Percentiles rank a stretch among this genome's conserved stretches.
phyloP scores from a whole-genome alignment of 2,329 filamentous ascomycete species.

The Monosporascus sp. region DNA sequence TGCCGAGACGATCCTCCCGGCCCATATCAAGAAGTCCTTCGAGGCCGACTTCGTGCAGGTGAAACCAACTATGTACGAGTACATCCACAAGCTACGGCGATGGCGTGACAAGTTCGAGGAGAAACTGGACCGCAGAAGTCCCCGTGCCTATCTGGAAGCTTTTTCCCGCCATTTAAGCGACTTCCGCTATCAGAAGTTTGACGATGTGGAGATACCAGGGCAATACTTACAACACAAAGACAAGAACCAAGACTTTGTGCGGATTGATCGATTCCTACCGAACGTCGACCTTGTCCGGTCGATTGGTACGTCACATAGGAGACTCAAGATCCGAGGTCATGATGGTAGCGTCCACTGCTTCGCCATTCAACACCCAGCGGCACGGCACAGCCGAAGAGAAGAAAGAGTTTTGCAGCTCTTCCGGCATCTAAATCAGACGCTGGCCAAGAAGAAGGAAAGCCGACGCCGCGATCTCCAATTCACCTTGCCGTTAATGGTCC shows the following conservation, averaged over 20 bases:
- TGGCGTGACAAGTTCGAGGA: slow-evolving; percentile 99
- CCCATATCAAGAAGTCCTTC: slow-evolving; percentile 93
- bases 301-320: slow-evolving; percentile 84
- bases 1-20: slow-evolving; percentile 89
- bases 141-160: slow-evolving; percentile 69
- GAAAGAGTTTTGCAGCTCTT: slow-evolving; percentile 95
- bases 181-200: slow-evolving; percentile 96
- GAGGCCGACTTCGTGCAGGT: slow-evolving; percentile 94
- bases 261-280: slow-evolving; percentile 93
- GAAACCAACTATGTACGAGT: slow-evolving; percentile 97
- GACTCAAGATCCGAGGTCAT: slow-evolving; percentile 93
- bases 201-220: slow-evolving; percentile 95
- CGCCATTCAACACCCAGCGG: slow-evolving; percentile 92
- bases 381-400: slow-evolving; percentile 85
- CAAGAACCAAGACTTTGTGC: slow-evolving; percentile 97
- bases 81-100: slow-evolving; percentile 91
- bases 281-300: slow-evolving; percentile 89
- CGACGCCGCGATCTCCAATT: slow-evolving; percentile 91
- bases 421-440: slow-evolving; percentile 90
- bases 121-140: slow-evolving; percentile 80
- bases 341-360: slow-evolving; percentile 97
- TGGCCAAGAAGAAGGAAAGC: slow-evolving; percentile 91
- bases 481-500: slow-evolving; percentile 91
- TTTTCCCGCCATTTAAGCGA: slow-evolving; percentile 92
- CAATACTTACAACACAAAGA: slow-evolving; percentile 97